Conservation (phyloP, 441 rosid species). For the Theobroma grandiflorum region DNA sequence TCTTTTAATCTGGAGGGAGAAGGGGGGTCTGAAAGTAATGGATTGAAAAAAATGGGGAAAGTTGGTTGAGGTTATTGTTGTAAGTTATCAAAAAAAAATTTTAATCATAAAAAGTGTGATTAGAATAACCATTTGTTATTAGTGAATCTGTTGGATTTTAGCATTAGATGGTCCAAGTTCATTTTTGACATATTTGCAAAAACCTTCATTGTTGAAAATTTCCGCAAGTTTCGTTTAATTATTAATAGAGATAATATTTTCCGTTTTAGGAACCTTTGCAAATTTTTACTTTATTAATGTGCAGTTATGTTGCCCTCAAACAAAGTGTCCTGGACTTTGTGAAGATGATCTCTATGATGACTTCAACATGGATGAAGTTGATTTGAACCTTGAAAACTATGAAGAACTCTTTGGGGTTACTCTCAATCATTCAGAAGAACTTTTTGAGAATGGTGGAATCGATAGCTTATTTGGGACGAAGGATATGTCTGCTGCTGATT, state of each 20-base stretch:
- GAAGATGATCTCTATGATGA: conserved; percentile 80
- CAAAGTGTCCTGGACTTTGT: conserved; percentile 53
- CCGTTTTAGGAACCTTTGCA: conserved; percentile 28
- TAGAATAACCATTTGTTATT: background rate
- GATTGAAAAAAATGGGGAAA: background rate
- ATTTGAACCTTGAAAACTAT: conserved; percentile 85
- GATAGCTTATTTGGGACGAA: conserved; percentile 78
- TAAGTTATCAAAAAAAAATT: background rate
- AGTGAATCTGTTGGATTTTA: background rate
- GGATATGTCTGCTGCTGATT: conserved; percentile 68
- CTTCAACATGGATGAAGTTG: conserved; percentile 90
- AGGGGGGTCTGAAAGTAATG: background rate
- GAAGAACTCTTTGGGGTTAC: conserved; percentile 95
- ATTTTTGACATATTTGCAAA: background rate
- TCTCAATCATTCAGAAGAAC: conserved; percentile 81
- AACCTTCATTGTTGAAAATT: background rate
- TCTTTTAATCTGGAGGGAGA: background rate
- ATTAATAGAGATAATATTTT: background rate
- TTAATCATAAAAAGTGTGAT: background rate
- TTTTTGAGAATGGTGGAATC: conserved; percentile 86
- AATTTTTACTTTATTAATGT: conserved; percentile 34
- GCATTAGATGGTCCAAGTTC: conserved; percentile 7
- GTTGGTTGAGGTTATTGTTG: conserved; percentile 14
- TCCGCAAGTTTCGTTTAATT: conserved; percentile 5
- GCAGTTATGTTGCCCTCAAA: conserved; percentile 58